Evolutionary conservation across 2,329 filamentous ascomycete genomes (phyloP), one percentile per base, ranked within the genome.

Genomic region (Fusarium sp.): DNA sequence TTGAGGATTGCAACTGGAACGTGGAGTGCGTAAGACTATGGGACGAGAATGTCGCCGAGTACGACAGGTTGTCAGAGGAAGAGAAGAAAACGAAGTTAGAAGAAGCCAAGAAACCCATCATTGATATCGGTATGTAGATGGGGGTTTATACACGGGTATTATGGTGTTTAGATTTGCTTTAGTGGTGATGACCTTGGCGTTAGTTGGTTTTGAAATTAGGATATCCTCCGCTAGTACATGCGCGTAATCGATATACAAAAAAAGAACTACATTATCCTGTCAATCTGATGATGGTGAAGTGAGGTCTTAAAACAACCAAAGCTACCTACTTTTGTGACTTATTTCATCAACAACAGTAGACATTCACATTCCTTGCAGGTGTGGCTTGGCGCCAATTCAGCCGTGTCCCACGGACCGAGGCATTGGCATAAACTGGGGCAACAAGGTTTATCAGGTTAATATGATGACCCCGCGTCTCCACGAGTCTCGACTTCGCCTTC

Each of bases 1-100:
- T 92, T 0, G 91, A 92, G 76, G 82, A 85, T 68, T 92, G 90
- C 78, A 92, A 92, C 74, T 92, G 90, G 90, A 84, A 89, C 43
- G 77, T 81, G 7, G 86, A 88, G 6, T 92, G 91, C 71, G 88
- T 92, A 13, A 81, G 80, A 26, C 80, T 85, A 70, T 93, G 90
- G 90, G 90, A 92, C 68, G 83, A 85, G 67, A 86, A 91, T 71
- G 87, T 87, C 1, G 87, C 85, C 3, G 84, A 83, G 20, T 92
- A 90, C 77, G 85, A 88, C 7, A 82, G 82, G 26, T 79, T 92
- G 7, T 78, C 86, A 0, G 84, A 86, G 9, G 87, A 89, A 48
- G 88, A 92, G 71, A 86, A 90, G 77, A 85, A 86, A 55, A 81
- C 82, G 64, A 78, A 81, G 42, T 77, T 84, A 7, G 80, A 83